Evolutionary conservation across 495 filamentous ascomycete species (phyloP).

Genomic region (Xylaria venustula): DNA sequence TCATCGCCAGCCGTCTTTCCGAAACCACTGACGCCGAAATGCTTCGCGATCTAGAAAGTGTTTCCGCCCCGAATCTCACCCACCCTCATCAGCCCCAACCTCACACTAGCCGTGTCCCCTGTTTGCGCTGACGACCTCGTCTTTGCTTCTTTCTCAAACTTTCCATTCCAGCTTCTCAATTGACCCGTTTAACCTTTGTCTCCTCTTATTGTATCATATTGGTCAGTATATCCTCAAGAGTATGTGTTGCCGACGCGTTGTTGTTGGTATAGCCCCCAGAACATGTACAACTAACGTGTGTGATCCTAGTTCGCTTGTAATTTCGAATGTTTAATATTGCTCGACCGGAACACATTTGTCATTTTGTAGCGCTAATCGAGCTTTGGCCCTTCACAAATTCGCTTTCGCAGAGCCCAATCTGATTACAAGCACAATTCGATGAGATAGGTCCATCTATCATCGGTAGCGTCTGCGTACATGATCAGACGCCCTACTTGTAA

Average conservation of each 20-base stretch:
- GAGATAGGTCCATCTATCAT: neutral
- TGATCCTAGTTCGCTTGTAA: conserved; percentile 34
- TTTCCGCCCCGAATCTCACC: conserved; percentile 19
- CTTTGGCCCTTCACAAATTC: conserved; percentile 11
- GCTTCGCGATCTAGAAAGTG: conserved; percentile 29
- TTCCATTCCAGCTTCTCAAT: conserved; percentile 11
- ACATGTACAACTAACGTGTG: conserved; percentile 29
- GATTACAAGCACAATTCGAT: neutral
- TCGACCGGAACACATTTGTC: conserved; percentile 11
- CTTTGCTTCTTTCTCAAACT: conserved; percentile 10
- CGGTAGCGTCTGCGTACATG: conserved; percentile 22
- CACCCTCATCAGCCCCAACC: conserved; percentile 11
- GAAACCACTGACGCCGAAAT: conserved; percentile 34
- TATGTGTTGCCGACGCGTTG: conserved; percentile 8
- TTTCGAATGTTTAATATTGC: conserved; percentile 38
- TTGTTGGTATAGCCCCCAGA: neutral
- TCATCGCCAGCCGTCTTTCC: conserved; percentile 9
- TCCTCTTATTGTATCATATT: conserved; percentile 49
- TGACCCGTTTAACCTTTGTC: conserved; percentile 21
- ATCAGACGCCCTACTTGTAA: conserved; percentile 18
- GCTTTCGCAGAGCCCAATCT: conserved; percentile 3
- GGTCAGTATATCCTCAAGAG: conserved; percentile 47
- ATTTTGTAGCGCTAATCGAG: neutral
- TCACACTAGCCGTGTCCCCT: conserved; percentile 15
- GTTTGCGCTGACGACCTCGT: conserved; percentile 13